Evolutionary conservation across 768 basidiomycete species (phyloP), one percentile per base, ranked within the genome.

Genomic region (Lentinus tigrinus): DNA sequence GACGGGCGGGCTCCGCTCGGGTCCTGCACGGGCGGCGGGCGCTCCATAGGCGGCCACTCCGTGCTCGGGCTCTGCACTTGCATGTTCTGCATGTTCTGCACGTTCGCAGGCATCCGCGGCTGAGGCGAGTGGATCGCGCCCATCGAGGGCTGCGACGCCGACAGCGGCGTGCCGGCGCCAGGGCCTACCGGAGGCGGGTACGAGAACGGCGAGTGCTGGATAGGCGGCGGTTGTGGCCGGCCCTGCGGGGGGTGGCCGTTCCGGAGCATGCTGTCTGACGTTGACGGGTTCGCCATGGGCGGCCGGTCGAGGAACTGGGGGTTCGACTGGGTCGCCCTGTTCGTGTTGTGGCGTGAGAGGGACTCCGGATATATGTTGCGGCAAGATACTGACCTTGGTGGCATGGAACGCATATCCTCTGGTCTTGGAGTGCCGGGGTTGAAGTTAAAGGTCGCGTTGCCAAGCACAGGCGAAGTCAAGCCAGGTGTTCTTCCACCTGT

Each of bases 401-500:
- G 64, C 59, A 64, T 60, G 6, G 61, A 52, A 23, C 67, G 62
- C 52, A 60, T 55, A 28, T 68, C 66, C 37, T 67, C 67, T 26
- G 65, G 54, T 38, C 61, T 52, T 38, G 63, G 64, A 2, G 70
- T 67, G 13, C 61, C 58, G 56, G 72, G 68, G 65, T 64, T 70
- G 50, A 78, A 79, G 67, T 78, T 80, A 53, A 73, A 73, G 62
- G 67, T 74, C 53, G 65, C 72, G 62, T 72, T 67, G 14, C 65
- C 75, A 21, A 70, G 64, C 34, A 76, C 65, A 17, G 77, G 74
- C 27, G 74, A 74, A 48, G 66, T 72, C 47, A 72, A 47, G 24
- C 67, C 70, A 21, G 78, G 72, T 49, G 81, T 75, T n/a, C 85
- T 86, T 60, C 84, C 87, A 39, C 71, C 74, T 4, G 82, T 77